Evolutionary conservation across 2,329 filamentous ascomycete species (phyloP).

Genomic region (Hortaea werneckii): DNA sequence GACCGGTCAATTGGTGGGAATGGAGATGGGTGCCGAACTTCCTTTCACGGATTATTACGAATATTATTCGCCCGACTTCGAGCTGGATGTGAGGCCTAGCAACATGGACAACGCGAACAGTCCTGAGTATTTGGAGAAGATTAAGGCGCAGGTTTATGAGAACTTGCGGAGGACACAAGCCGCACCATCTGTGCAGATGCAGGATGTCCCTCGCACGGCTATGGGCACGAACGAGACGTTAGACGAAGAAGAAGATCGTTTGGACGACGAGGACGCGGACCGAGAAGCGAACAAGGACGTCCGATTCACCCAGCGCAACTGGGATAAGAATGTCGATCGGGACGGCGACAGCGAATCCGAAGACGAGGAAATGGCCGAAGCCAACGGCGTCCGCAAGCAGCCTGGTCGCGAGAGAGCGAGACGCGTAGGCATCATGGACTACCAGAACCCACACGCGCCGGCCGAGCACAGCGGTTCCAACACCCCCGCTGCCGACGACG

Average conservation of each 20-base stretch:
- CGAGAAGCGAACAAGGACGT: conserved; percentile 79
- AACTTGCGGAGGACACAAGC: conserved; percentile 53
- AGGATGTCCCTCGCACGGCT: conserved; percentile 50
- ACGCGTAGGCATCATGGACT: conserved; percentile 51
- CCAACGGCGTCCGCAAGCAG: conserved; percentile 36
- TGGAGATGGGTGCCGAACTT: conserved; percentile 69
- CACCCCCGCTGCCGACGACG: conserved; percentile 22
- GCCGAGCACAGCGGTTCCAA: conserved; percentile 42
- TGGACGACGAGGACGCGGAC: conserved; percentile 66
- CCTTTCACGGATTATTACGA: conserved; percentile 96
- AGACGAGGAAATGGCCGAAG: conserved; percentile 68
- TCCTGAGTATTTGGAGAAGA: conserved; percentile 58
- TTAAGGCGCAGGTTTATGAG: conserved; percentile 54
- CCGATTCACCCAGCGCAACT: conserved; percentile 69
- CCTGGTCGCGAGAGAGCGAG: conserved; percentile 19
- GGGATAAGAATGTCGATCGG: conserved; percentile 63
- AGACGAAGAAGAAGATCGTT: conserved; percentile 54
- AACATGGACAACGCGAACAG: conserved; percentile 67
- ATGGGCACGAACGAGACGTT: conserved; percentile 46
- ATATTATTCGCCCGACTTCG: conserved; percentile 61
- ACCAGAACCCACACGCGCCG: conserved; percentile 46
- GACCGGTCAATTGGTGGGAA: conserved; percentile 70
- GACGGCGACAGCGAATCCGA: conserved; percentile 82
- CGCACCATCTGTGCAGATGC: conserved; percentile 55
- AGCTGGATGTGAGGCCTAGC: conserved; percentile 57